Evolutionary conservation across 2,329 filamentous ascomycete species (phyloP).

Genomic region (Monilinia polystroma): DNA sequence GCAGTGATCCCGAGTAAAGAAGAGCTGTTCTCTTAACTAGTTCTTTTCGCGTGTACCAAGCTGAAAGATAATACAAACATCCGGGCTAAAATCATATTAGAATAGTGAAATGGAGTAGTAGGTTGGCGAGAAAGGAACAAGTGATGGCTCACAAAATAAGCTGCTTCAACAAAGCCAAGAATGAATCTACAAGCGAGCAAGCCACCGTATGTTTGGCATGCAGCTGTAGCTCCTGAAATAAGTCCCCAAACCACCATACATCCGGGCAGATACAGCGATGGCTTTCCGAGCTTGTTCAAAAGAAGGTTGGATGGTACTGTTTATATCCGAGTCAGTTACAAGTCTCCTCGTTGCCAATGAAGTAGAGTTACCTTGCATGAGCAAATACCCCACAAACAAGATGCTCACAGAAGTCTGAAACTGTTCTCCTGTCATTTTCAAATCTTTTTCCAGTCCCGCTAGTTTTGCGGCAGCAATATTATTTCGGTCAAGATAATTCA

Average conservation of each 20-base stretch:
- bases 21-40: constrained; percentile 47
- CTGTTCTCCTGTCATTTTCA: constrained; percentile 44
- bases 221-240: constrained; percentile 51
- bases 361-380: constrained; percentile 40
- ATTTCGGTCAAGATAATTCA: constrained; percentile 64
- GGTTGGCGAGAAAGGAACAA: neutral
- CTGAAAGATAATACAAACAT: constrained; percentile 32
- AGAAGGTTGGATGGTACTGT: constrained; percentile 49
- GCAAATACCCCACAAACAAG: constrained; percentile 43
- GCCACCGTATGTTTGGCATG: constrained; percentile 48
- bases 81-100: constrained; percentile 23
- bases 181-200: constrained; percentile 50
- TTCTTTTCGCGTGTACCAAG: constrained; percentile 48
- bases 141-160: constrained; percentile 48
- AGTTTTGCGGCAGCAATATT: constrained; percentile 57
- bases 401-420: constrained; percentile 47
- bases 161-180: constrained; percentile 55
- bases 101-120: neutral
- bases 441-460: constrained; percentile 48
- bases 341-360: neutral
- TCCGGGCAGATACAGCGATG: constrained; percentile 51
- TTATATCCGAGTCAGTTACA: neutral
- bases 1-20: constrained; percentile 47
- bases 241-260: constrained; percentile 52
- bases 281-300: constrained; percentile 50